Evolutionary conservation across 2,329 filamentous ascomycete genomes (phyloP), one percentile per base, ranked within the genome.

Genomic region (Pseudogymnoascus verrucosus): DNA sequence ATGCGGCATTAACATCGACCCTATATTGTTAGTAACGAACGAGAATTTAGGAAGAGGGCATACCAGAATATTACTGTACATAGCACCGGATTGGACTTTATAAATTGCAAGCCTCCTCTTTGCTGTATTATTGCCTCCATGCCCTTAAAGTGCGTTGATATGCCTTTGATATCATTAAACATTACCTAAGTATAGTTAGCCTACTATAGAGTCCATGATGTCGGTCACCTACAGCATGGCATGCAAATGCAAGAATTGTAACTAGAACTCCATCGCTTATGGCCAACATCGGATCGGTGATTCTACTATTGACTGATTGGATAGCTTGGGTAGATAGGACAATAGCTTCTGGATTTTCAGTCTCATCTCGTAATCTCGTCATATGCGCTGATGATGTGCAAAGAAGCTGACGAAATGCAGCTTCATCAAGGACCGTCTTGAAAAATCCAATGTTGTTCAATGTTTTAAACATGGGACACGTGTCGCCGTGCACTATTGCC

Each of bases 11-110:
- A 6, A 59, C 54, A 57, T 66, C 65, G n/a, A 62, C 42, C 65
- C 65, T 66, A 37, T 21, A 19, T 21, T 34, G 6, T 28, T 34
- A 51, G 31, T 19, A 12, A 62, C 28, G 21, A 31, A 31, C 16
- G 5, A 21, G 21, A 2, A 47, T 26, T 28, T 31, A 4, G 16
- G 23, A 12, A 8, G 14, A 19, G 34, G 12, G 3, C 51, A n/a
- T 59, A 66, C 65, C 65, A 66, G 23, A 66, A 66, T 60, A 66
- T 14, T 8, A 66, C 34, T 28, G 60, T 66, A 3, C 65, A 42
- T 34, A 65, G 19, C 19, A 65, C 62, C 0, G 61, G 63, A 40
- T 61, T 65, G 10, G 39, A 12, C 8, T 21, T 54, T 14, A 65
- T n/a, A 19, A 54, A 54, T 11, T 23, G 16, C 37, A 65, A 34